Evolutionary conservation across 2,329 filamentous ascomycete genomes (phyloP).

Genomic region (Beauveria sp.): DNA sequence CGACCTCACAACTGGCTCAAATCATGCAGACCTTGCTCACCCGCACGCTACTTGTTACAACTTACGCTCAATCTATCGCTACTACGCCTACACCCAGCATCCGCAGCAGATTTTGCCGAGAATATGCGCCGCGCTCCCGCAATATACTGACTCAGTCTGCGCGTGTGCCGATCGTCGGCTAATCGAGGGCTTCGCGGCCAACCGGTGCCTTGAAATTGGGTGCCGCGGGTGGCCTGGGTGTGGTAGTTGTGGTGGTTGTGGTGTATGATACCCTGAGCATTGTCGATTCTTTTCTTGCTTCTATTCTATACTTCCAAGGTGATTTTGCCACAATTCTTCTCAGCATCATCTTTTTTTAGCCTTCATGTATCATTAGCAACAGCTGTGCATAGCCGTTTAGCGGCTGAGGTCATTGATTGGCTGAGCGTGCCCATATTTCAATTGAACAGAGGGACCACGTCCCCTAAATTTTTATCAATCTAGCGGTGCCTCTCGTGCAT

Average conservation of each 20-base stretch:
- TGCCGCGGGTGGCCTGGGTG: background rate
- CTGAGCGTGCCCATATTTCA: background rate
- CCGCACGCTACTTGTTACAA: background rate
- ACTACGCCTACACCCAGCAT: background rate
- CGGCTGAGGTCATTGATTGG: background rate
- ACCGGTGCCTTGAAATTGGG: background rate
- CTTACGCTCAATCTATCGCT: background rate
- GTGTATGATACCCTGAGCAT: constrained; percentile 1
- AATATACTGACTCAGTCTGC: background rate
- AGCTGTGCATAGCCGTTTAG: background rate
- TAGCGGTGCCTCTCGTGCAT: background rate
- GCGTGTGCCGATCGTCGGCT: background rate
- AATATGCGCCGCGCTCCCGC: background rate
- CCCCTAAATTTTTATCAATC: background rate
- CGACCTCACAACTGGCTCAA: background rate
- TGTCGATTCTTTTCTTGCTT: background rate
- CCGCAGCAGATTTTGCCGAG: background rate
- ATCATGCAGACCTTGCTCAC: background rate
- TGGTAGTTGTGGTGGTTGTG: background rate
- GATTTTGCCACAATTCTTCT: background rate
- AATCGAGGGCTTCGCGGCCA: background rate
- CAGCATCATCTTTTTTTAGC: background rate
- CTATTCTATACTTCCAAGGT: background rate
- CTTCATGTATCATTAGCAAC: background rate
- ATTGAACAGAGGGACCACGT: background rate